A percentile compares a stretch with the other conserved stretches of the same genome.
phyloP scores from a whole-genome alignment of 2,329 filamentous ascomycete species.

The Cladosporium sp. region DNA sequence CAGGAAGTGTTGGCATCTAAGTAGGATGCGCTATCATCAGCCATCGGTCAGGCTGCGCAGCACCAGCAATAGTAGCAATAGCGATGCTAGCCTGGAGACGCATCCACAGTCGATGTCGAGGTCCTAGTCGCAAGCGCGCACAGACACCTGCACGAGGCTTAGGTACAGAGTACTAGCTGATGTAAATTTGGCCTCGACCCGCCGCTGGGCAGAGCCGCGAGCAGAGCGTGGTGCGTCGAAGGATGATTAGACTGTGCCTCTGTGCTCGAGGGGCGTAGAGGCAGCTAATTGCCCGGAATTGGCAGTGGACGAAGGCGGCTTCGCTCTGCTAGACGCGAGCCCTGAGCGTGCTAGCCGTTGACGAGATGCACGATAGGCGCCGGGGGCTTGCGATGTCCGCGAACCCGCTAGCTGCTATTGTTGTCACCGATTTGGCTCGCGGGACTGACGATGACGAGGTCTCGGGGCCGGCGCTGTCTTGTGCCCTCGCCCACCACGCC shows the following conservation, averaged over 20 bases:
- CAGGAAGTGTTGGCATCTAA: conserved; percentile 10
- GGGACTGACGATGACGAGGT: neutral
- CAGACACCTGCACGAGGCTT: conserved; percentile 13
- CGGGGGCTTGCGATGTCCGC: neutral
- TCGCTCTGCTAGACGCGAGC: conserved; percentile 3
- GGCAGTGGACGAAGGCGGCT: neutral
- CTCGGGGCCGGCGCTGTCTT: conserved; percentile 1
- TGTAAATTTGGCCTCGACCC: conserved; percentile 13
- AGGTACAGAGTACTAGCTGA: conserved; percentile 13
- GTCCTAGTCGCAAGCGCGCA: conserved; percentile 8
- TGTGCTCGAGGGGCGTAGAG: conserved; percentile 10
- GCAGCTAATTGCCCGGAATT: conserved; percentile 1
- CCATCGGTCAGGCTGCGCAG: conserved; percentile 10
- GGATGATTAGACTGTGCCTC: conserved; percentile 14
- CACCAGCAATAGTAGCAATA: conserved; percentile 14
- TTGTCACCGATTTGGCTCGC: conserved; percentile 1
- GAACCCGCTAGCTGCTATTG: neutral
- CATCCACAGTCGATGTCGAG: conserved; percentile 6
- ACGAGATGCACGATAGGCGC: conserved; percentile 11
- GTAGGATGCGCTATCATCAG: conserved; percentile 12
- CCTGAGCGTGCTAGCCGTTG: neutral
- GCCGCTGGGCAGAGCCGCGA: conserved; percentile 13
- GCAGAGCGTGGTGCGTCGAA: conserved; percentile 3
- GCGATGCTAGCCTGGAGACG: conserved; percentile 1
- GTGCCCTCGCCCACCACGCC: neutral